Evolutionary conservation across 306 rosid species (phyloP), one percentile per base, ranked within the genome.

Genomic region (Lotus japonicus): DNA sequence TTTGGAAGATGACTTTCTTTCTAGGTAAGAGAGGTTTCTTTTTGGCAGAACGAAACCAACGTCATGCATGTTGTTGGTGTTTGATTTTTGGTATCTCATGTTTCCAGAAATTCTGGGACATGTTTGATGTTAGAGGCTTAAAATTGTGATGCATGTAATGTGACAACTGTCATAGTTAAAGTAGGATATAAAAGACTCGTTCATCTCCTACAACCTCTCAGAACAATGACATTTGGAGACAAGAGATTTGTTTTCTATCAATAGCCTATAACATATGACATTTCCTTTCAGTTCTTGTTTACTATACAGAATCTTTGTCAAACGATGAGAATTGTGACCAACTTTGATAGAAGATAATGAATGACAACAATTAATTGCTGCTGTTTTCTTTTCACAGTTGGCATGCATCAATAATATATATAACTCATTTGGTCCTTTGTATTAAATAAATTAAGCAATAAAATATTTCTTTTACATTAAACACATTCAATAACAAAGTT

Each of bases 181-280:
- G 31, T 26, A 26, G 31, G 31, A 26, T 26, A 26, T 72, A 62
- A 73, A 73, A 77, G 79, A 79, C 82, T 76, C 75, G 68, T 72
- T 83, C 84, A 36, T 73, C 54, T 66, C 89, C 89, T 78, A 84
- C 77, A 78, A 84, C 68, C 56, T 78, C 89, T 78, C 23, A 46
- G 80, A 71, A 28, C 89, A 88, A 72, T 81, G 72, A 74, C 79
- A 64, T 58, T 18, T 73, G 64, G 75, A 71, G 68, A 63, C 14
- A 16, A 17, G 45, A 16, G 74, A 10, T 45, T 31, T 26, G 35
- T 56, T 18, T 73, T 13, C 82, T 73, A 66, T 52, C 70, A 39
- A 63, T 57, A 11, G 81, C 44, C 8, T 45, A 18, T 35, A 52
- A 53, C 68, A 12, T 17, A 68, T 28, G 31, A 26, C 31, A 26